Evolutionary conservation across 31 red algal species (phyloP), one percentile per base, ranked within the genome.

Genomic region (Odonthalia washingtoniensis): DNA sequence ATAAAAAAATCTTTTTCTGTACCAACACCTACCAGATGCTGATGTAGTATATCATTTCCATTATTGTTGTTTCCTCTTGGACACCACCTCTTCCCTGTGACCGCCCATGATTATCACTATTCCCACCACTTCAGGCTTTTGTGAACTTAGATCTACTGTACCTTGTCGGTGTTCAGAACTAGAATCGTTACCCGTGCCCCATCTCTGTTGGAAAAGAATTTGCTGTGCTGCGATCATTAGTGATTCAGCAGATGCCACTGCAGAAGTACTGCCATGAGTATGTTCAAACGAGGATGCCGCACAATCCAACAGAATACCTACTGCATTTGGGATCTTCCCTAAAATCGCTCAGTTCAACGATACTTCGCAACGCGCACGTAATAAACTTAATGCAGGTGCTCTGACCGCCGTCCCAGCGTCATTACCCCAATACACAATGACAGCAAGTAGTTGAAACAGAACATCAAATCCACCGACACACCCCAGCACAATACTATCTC

Each of bases 401-500:
- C 93, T 53, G 3, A 95, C 93, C 77, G 88, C 93, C 39, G 83
- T 90, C 46, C 87, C 87, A 16, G 88, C 87, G 81, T 95, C 90
- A 85, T 93, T 88, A 31, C 85, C 80, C 90, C 90, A 93, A 37
- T 83, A 91, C 24, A 76, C 81, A 57, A 93, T 86, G 5, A 89
- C 87, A 41, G 82, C 68, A n/a, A 97, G 68, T 3, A 93, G 65
- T 32, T 93, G 35, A 67, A 97, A 92, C 1, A 97, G 76, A 21
- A 92, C 66, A 18, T 90, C 90, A n/a, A 97, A 72, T 32, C 90
- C 95, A 1, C 95, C 95, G 43, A 92, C 88, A 33, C 83, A 30
- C 46, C 86, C 95, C 75, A 97, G 84, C 49, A 92, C 84, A 1
- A 92, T 74, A 4, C 86, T 92, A 53, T 93, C 95, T 40, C 79